Base-by-base conservation (phyloP, 257 asterid species). In the Jacaranda copaia region DNA sequence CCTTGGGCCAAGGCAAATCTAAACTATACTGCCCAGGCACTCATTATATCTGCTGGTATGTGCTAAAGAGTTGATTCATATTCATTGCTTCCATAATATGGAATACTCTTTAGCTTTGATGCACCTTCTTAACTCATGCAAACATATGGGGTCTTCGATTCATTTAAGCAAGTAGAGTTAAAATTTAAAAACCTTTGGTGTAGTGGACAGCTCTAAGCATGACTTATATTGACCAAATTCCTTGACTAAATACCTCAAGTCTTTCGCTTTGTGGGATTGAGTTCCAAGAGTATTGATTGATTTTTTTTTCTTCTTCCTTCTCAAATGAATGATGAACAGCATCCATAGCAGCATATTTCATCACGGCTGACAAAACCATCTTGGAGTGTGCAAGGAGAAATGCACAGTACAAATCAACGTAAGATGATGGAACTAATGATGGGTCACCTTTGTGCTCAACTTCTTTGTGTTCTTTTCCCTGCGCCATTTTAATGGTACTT, bases 1-100 rank as follows among this genome's bases (percentile, higher is more conserved):
- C 96, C 93, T 62, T 91, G 98, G 98, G 98, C 98, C 35, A 92
- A 91, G 91, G 92, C 96, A 19, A 88, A 93, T 82, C 84, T 93
- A 82, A 93, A 93, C 79, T 86, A 90, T 60, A 92, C 97, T 68
- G 97, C 83, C 13, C 97, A 92, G 80, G 98, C 98, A 71, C 93
- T 92, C 72, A 85, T 92, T 72, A 78, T 92, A 85, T 88, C 98
- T 75, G 90, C 79, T 12, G 97, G 98, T 92, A 86, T 46, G 92
- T 48, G 32, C 2, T 1, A 25, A 13, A 6, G 20, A 53, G 5
- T 18, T 64, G 10, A 8, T 4, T 77, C 49, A 25, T 43, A 32
- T n/a, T 40, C 13, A 32, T 10, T 18, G 70, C 19, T 25, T 25
- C 5, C 8, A 16, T 10, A 20, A 59, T 15, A 11, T 38, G 25